Conservation (phyloP, 768 basidiomycete species). For the Sarcodon aspratus region DNA sequence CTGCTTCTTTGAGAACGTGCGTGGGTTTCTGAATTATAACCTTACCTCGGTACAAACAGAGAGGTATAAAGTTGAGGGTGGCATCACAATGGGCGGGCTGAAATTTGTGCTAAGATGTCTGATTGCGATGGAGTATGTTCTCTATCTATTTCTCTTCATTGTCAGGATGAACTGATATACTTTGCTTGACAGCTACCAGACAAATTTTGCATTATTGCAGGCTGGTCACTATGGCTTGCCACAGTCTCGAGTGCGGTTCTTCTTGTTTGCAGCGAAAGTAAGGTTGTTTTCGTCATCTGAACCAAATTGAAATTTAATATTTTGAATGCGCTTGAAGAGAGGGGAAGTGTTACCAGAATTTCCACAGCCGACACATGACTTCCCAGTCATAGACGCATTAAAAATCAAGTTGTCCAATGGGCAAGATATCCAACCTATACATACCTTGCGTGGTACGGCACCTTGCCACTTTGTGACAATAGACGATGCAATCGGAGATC, state of each 20-base stretch:
- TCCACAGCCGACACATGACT: constrained; percentile 33
- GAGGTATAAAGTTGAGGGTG: constrained; percentile 41
- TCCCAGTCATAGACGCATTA: constrained; percentile 27
- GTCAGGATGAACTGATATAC: not conserved
- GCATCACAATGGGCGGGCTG: constrained; percentile 62
- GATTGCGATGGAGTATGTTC: constrained; percentile 49
- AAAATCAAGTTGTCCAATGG: constrained; percentile 39
- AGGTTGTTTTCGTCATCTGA: not conserved
- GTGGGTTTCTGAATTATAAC: constrained; percentile 29
- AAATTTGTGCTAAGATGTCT: constrained; percentile 55
- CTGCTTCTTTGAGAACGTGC: constrained; percentile 38
- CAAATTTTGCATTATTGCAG: constrained; percentile 30
- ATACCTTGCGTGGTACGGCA: constrained; percentile 35
- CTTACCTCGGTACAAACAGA: constrained; percentile 25
- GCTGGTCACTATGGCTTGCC: constrained; percentile 38
- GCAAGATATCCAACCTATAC: constrained; percentile 30
- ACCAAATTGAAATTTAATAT: not conserved
- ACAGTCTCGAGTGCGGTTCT: constrained; percentile 34
- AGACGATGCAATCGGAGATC: constrained; percentile 64
- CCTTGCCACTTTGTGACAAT: constrained; percentile 40
- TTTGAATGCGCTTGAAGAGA: constrained; percentile 6
- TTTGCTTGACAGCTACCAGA: constrained; percentile 26
- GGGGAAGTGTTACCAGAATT: constrained; percentile 24
- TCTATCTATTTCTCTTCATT: not conserved
- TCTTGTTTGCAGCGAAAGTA: constrained; percentile 28